Evolutionary conservation across 108 stramenopile genomes (phyloP).

Genomic region (Pseudonitzschia delicatissima): DNA sequence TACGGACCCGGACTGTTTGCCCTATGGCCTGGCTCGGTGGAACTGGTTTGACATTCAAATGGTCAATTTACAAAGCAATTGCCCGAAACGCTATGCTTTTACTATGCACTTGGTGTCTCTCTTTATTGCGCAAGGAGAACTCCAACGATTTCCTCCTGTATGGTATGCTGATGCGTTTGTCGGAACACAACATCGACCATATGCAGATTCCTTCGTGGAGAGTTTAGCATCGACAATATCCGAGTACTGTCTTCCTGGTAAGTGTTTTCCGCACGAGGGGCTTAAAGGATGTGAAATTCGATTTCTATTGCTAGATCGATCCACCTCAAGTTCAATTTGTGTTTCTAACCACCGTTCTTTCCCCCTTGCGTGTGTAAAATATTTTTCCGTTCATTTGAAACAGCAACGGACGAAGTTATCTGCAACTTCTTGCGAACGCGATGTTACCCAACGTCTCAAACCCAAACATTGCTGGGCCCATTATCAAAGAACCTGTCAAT

Average conservation of each 20-base stretch:
- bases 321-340: not conserved
- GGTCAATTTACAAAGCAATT: constrained; percentile 18
- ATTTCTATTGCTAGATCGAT: too few relatives aligned
- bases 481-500: constrained; percentile 14
- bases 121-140: constrained; percentile 22
- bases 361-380: not conserved
- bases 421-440: constrained; percentile 12
- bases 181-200: constrained; percentile 16
- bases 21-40: constrained; percentile 14
- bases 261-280: not conserved
- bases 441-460: constrained; percentile 17
- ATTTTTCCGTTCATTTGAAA: not conserved
- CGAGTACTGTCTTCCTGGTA: constrained; percentile 21
- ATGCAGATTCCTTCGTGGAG: constrained; percentile 12
- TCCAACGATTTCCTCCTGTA: constrained; percentile 17
- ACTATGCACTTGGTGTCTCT: constrained; percentile 23
- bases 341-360: not conserved
- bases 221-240: constrained; percentile 13
- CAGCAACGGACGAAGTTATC: constrained; percentile 21
- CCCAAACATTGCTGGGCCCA: constrained; percentile 15
- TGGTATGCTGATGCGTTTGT: constrained; percentile 26
- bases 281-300: too few relatives aligned
- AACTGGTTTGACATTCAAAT: constrained; percentile 23
- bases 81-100: constrained; percentile 23
- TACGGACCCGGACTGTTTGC: constrained; percentile 6